phyloP scores from a whole-genome alignment of 106 monocot genomes.

The Chionographis japonica region DNA sequence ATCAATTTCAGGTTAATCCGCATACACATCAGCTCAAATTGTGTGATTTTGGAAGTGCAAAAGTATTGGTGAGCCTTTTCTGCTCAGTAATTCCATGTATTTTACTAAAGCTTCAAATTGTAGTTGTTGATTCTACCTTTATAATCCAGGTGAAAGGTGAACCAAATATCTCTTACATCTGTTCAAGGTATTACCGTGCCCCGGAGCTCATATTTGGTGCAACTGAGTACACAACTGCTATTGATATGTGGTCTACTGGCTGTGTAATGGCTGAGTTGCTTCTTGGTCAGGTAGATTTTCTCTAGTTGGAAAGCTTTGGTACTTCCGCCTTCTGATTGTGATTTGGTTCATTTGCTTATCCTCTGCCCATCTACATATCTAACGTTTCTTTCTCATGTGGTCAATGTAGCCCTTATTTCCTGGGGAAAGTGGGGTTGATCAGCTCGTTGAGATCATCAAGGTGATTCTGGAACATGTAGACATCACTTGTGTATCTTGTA shows the following conservation, averaged over 20 bases:
- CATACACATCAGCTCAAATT: too few relatives aligned
- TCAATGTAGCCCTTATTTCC: conserved; percentile 55
- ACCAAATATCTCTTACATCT: conserved; percentile 62
- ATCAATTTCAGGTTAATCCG: conserved; percentile 1
- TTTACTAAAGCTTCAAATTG: too few relatives aligned
- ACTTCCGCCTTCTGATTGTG: not conserved
- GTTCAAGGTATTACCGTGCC: conserved; percentile 61
- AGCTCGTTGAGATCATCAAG: conserved; percentile 79
- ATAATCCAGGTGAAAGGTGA: conserved; percentile 38
- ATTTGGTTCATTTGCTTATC: not conserved
- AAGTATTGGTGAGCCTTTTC: too few relatives aligned
- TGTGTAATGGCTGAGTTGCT: conserved; percentile 59
- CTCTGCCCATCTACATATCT: not conserved
- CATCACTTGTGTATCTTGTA: not conserved
- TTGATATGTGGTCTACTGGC: conserved; percentile 60
- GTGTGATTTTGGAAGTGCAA: too few relatives aligned
- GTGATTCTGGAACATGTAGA: conserved; percentile 10
- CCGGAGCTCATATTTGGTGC: conserved; percentile 54
- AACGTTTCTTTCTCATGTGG: not conserved
- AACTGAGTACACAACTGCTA: conserved; percentile 39
- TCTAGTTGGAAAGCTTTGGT: not conserved
- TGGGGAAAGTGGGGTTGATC: conserved; percentile 65
- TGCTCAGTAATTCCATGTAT: too few relatives aligned
- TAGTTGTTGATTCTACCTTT: too few relatives aligned
- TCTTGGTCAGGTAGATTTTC: conserved; percentile 40